Evolutionary conservation across 2,329 filamentous ascomycete species (phyloP).

Genomic region (Pseudocercospora vitis): DNA sequence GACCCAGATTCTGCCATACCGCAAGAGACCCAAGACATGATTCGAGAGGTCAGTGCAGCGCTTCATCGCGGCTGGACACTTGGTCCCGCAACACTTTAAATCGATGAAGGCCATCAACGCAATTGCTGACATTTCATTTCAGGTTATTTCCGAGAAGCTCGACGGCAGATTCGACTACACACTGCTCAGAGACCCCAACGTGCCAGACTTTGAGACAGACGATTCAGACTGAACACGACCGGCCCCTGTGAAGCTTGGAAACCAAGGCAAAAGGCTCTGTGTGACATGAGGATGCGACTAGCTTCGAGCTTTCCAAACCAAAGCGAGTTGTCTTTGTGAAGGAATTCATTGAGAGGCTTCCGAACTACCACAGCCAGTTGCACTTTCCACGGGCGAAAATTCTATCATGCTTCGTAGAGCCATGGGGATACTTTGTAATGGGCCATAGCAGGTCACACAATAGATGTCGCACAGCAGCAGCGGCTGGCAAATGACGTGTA

Average conservation of each 20-base stretch:
- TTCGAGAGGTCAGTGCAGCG: constrained; percentile 41
- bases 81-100: constrained; percentile 13
- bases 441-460: constrained; percentile 1
- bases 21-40: constrained; percentile 41
- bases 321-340: no score
- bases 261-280: no score
- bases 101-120: no score
- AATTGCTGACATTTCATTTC: background rate
- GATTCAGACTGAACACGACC: constrained; percentile 51
- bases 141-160: constrained; percentile 42
- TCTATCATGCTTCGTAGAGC: no score
- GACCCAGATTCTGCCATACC: constrained; percentile 44
- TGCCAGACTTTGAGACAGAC: constrained; percentile 45
- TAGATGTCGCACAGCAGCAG: background rate
- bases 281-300: no score
- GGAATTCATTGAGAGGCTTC: no score
- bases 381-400: no score
- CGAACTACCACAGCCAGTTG: no score
- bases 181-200: constrained; percentile 43
- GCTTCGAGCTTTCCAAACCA: no score
- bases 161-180: constrained; percentile 5
- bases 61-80: constrained; percentile 49
- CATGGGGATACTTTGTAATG: no score
- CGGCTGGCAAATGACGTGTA: background rate
- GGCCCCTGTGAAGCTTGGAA: no score